Evolutionary conservation across 805 yeast species (phyloP), one percentile per base, ranked within the genome.

Genomic region (Wickerhamiella parazyma): DNA sequence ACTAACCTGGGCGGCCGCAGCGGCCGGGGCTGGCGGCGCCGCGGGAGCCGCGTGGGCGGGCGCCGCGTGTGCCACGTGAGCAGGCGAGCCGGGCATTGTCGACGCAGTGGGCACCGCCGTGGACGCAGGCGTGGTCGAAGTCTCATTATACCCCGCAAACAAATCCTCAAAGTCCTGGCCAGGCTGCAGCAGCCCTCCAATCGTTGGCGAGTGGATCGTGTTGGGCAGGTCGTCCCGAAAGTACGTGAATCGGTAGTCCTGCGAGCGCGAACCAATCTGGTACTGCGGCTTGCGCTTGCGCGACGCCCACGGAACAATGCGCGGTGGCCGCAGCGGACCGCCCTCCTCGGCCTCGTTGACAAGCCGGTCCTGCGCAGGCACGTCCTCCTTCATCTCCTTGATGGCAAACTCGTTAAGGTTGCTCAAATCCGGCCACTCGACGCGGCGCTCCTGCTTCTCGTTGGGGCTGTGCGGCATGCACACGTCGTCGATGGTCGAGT

Each of bases 181-280:
- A 1, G 76, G 74, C 53, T 75, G 78, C 28, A 80, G 56, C 18
- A 87, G 65, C 0, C 95, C 95, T 3, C 93, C 79, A 20, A 87
- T 78, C 4, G 83, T 78, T 2, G 94, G 85, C 0, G 95, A 76
- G 60, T 87, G 96, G 19, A 87, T 75, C 0, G 97, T 87, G n/a
- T 85, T 76, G 12, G 79, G 81, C 51, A 89, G 61, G 55, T 85
- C 93, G 50, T 86, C 95, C 51, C 97, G 70, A 62, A 91, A 89
- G 57, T 89, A 89, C 0, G 97, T 85, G 65, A 83, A 89, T 49
- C 97, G 68, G 58, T 76, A 77, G 48, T 72, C 75, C 12, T 69
- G 70, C 38, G 44, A 38, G 33, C 49, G 36, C 25, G 42, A 38
- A 17, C 48, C 47, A 18, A 42, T 38, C 12, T 19, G 47, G 33